These are phyloP conservation scores for Malassezia nana DNA, from an alignment of 1,284 basidiomycete genomes.

Conservation along the genomic window DNA sequence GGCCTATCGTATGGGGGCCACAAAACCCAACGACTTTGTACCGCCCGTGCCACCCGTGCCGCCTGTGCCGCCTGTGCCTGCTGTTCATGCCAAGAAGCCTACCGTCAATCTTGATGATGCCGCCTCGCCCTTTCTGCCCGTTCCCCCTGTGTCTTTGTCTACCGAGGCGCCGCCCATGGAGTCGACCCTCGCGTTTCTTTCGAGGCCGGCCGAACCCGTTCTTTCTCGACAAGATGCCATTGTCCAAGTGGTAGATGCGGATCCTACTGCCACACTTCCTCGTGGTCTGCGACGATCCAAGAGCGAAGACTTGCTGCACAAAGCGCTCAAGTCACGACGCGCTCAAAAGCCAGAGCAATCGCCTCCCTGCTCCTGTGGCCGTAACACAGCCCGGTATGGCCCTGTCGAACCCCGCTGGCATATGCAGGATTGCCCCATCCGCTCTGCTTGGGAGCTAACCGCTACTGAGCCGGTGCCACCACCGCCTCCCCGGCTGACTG, in stretches of 20 bases:
- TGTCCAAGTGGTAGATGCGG: background rate
- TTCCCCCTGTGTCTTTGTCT: background rate
- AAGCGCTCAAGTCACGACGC: conserved; percentile 9
- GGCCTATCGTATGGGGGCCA: conserved; percentile 1
- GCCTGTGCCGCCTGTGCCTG: too few species aligned
- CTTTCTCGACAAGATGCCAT: conserved; percentile 13
- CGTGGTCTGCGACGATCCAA: conserved; percentile 12
- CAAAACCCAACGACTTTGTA: background rate
- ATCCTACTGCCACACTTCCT: background rate
- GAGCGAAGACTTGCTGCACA: conserved; percentile 15
- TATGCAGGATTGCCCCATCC: conserved; percentile 11
- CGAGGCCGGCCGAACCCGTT: conserved; percentile 8
- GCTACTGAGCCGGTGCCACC: conserved; percentile 2
- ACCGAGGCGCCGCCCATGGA: background rate
- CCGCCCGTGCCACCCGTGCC: conserved; percentile 6
- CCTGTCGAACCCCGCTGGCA: conserved; percentile 13
- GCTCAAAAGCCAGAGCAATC: background rate
- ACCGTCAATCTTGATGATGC: background rate
- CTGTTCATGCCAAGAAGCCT: background rate
- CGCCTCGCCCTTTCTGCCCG: background rate
- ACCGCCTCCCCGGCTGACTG: conserved; percentile 13
- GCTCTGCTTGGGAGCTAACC: conserved; percentile 6
- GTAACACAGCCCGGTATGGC: background rate
- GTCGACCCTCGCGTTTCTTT: conserved; percentile 2
- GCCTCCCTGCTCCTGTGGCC: conserved; percentile 9